phyloP scores from a whole-genome alignment of 1,284 basidiomycete genomes.

The Cutaneotrichosporon cutaneum region DNA sequence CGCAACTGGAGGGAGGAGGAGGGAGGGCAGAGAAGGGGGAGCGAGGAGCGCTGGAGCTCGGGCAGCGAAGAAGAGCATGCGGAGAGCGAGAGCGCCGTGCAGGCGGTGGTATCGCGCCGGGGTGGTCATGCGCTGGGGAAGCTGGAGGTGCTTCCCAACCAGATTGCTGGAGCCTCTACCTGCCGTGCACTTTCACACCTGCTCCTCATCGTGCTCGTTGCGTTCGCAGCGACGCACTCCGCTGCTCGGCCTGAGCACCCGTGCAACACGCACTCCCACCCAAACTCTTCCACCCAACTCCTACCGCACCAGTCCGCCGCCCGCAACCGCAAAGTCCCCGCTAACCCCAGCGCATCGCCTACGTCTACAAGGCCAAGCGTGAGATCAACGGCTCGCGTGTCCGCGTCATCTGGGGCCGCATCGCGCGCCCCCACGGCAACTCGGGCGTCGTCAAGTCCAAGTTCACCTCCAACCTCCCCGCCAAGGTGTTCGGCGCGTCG shows the following conservation, averaged over 20 bases:
- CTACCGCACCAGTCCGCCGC: neutral
- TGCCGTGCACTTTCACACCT: neutral
- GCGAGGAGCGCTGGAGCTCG: neutral
- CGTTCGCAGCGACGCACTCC: neutral
- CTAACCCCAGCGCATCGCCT: slow-evolving; percentile 78
- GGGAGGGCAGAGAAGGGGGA: neutral
- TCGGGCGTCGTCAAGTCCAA: slow-evolving; percentile 97
- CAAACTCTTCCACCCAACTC: neutral
- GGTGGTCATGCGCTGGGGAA: neutral
- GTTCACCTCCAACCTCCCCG: slow-evolving; percentile 95
- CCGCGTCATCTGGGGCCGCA: slow-evolving; percentile 95
- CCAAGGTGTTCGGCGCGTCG: slow-evolving; percentile 89
- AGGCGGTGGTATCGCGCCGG: neutral
- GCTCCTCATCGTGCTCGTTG: neutral
- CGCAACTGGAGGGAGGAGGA: neutral
- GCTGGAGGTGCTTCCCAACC: neutral
- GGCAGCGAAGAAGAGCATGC: neutral
- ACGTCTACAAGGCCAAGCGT: slow-evolving; percentile 94
- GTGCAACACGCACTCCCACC: neutral
- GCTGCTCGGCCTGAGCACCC: neutral
- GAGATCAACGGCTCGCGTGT: slow-evolving; percentile 89
- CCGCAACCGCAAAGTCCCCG: neutral
- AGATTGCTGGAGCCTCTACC: neutral
- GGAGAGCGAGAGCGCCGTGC: neutral
- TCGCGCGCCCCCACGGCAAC: slow-evolving; percentile 90